These are phyloP conservation scores for Lachancea thermotolerans DNA, from an alignment of 805 yeast genomes.

Conservation along the genomic window DNA sequence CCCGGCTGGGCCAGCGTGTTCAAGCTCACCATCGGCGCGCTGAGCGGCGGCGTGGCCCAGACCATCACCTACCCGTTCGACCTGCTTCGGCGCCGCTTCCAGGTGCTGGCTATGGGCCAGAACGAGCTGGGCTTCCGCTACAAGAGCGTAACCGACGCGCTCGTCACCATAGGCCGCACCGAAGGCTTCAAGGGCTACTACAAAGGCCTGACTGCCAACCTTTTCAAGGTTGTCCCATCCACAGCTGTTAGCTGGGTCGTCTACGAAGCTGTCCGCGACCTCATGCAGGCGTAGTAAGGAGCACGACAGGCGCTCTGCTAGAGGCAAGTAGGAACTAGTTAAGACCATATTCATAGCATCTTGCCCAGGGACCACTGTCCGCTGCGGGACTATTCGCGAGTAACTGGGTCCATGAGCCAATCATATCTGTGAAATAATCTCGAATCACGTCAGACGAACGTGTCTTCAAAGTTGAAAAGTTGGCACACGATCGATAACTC, in stretches of 20 bases:
- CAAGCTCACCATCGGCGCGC: constrained; percentile 72
- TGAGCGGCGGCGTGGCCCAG: constrained; percentile 85
- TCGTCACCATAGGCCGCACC: constrained; percentile 54
- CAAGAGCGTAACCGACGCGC: constrained; percentile 67
- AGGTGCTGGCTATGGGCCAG: constrained; percentile 73
- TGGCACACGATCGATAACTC: background rate
- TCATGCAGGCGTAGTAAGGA: constrained; percentile 9
- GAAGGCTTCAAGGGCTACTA: constrained; percentile 75
- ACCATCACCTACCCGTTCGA: constrained; percentile 89
- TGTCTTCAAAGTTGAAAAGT: background rate
- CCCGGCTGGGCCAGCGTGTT: constrained; percentile 37
- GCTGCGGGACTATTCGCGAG: background rate
- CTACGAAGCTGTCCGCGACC: constrained; percentile 63
- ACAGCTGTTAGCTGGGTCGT: constrained; percentile 95
- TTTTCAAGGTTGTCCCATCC: constrained; percentile 85
- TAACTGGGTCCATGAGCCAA: background rate
- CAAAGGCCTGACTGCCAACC: constrained; percentile 70
- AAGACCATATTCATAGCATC: background rate
- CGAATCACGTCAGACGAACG: too few relatives aligned
- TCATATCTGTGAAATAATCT: background rate
- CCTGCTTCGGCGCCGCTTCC: constrained; percentile 80
- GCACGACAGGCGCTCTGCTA: too few relatives aligned
- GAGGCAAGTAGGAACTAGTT: too few relatives aligned
- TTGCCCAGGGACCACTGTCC: background rate
- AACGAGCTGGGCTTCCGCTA: constrained; percentile 76